These are phyloP conservation scores for Tephrocybe rancida DNA, from an alignment of 768 basidiomycete genomes.

Conservation along the genomic window DNA sequence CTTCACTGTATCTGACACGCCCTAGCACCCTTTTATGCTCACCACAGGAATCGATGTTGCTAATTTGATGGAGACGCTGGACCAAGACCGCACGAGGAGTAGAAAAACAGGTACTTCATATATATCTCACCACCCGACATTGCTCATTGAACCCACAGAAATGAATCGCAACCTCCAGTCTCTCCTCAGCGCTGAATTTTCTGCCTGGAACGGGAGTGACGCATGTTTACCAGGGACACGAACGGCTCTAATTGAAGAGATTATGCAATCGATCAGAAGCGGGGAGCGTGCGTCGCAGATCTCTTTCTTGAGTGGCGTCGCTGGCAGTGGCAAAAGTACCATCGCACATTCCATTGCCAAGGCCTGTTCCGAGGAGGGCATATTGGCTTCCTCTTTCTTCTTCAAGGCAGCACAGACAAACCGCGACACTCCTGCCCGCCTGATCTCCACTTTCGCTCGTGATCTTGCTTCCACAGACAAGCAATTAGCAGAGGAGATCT, in stretches of 20 bases:
- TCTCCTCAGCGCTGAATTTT: slow-evolving; percentile 14
- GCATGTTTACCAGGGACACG: slow-evolving; percentile 15
- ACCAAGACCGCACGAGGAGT: not conserved
- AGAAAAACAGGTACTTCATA: not conserved
- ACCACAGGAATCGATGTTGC: slow-evolving; percentile 6
- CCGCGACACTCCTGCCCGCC: slow-evolving; percentile 11
- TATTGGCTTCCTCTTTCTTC: slow-evolving; percentile 23
- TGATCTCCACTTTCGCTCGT: slow-evolving; percentile 21
- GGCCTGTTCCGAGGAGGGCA: slow-evolving; percentile 8
- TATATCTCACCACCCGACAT: not conserved
- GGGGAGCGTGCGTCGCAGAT: slow-evolving; percentile 10
- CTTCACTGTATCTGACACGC: not conserved
- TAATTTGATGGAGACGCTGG: not conserved
- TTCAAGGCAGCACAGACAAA: slow-evolving; percentile 18
- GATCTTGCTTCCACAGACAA: slow-evolving; percentile 14
- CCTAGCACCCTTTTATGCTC: not conserved
- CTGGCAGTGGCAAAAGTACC: slow-evolving; percentile 23
- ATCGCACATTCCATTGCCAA: slow-evolving; percentile 22
- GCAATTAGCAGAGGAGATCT: slow-evolving; percentile 12
- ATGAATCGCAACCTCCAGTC: not conserved
- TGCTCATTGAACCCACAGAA: not conserved
- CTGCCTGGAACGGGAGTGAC: slow-evolving; percentile 8
- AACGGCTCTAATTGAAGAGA: slow-evolving; percentile 4
- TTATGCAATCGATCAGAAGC: slow-evolving; percentile 15
- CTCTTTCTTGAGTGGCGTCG: slow-evolving; percentile 20